These are phyloP conservation scores for Cyclotella atomus DNA, from an alignment of 108 stramenopile species.

Conservation along the genomic window DNA sequence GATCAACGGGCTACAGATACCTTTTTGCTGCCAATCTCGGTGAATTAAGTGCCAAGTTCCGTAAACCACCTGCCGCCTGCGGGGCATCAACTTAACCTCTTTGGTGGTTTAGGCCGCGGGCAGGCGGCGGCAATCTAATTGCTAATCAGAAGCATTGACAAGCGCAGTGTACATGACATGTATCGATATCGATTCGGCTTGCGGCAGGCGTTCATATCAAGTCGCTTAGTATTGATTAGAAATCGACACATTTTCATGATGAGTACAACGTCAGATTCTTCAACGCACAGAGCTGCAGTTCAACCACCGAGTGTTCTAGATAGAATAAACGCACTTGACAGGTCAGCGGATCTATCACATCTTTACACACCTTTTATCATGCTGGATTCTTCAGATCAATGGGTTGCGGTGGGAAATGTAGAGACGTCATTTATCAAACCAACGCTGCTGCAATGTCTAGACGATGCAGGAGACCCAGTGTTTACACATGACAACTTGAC, in stretches of 20 bases:
- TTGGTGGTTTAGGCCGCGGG: too few species aligned
- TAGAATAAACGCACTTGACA: constrained; percentile 26
- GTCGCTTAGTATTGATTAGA: neutral
- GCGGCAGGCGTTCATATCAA: neutral
- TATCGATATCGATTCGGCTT: neutral
- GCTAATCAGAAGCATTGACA: too few species aligned
- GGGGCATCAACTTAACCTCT: too few species aligned
- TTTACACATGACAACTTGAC: neutral
- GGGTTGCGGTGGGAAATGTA: constrained; percentile 18
- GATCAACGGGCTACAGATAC: too few species aligned
- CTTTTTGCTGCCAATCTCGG: too few species aligned
- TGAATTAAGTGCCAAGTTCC: too few species aligned
- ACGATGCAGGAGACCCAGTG: constrained; percentile 13
- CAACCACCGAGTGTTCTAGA: constrained; percentile 12
- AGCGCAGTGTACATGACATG: neutral
- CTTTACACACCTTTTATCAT: constrained; percentile 16
- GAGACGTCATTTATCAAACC: constrained; percentile 21
- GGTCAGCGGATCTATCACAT: constrained; percentile 10
- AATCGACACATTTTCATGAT: neutral
- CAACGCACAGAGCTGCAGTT: neutral
- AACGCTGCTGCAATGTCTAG: constrained; percentile 10
- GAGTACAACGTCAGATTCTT: neutral
- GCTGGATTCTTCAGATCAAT: constrained; percentile 1
- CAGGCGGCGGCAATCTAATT: too few species aligned
- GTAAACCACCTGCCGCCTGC: too few species aligned